Evolutionary conservation across 129 eudicot species (phyloP), one percentile per base, ranked within the genome.

Genomic region (Flaveria robusta): DNA sequence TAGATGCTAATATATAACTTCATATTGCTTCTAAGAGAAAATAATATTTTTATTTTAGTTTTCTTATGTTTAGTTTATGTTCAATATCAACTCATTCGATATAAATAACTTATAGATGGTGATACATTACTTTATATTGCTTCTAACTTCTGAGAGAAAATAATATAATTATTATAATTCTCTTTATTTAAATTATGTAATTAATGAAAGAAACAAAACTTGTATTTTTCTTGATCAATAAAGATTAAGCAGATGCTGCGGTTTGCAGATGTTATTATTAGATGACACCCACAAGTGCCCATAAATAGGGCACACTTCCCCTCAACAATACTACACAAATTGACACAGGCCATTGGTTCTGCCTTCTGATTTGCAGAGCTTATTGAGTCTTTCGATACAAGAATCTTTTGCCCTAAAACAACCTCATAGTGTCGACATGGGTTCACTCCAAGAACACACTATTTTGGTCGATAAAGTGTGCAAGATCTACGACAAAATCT

Each of bases 391-490:
- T 66, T 66, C 74, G 2, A 71, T 47, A 4, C 13, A 14, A 59
- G 70, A 47, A 78, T 78, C 66, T 79, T 62, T 60, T 19, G 66
- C 72, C 81, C 77, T 62, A 71, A 77, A 55, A 51, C 0, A 52
- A 27, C 16, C 42, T 29, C 87, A 89, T 75, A 82, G 96, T 88
- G 90, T 87, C 87, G 86, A 92, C 86, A 93, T 93, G 98, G 95
- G 77, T 71, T 64, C 83, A 55, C 81, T 83, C 82, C 92, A 84
- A 18, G 79, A 79, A 62, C 78, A 77, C 56, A 81, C 84, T 42
- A 84, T 88, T 49, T 81, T 93, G 47, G 92, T 93, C 0, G 49
- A 81, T 41, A 91, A 85, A 78, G 70, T 93, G 7, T 79, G 82
- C 56, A 74, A 93, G 34, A 71, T 93, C 16, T 93, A 90, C 74